phyloP scores from a whole-genome alignment of 305 asterid genomes.

The Rubia balearica region DNA sequence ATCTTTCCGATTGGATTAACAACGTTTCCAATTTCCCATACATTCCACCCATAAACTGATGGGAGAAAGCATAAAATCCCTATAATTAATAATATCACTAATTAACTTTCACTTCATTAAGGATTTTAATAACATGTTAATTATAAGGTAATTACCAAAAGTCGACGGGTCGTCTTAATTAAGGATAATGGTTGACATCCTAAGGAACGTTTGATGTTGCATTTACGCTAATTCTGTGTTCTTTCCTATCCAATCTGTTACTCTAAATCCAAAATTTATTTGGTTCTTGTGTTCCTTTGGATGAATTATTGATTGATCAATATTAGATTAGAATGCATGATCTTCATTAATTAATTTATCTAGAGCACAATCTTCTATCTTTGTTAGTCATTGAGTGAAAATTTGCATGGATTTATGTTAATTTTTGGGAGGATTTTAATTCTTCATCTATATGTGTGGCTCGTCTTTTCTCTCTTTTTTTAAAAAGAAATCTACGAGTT shows the following conservation, averaged over 20 bases:
- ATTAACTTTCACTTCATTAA: neutral
- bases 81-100: neutral
- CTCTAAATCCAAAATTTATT: neutral
- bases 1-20: constrained; percentile 12
- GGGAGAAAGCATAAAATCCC: neutral
- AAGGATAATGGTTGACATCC: constrained; percentile 2
- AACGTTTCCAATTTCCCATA: neutral
- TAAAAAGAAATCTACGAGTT: no score
- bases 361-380: no score
- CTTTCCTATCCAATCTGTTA: neutral
- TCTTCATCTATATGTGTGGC: no score
- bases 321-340: neutral
- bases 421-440: no score
- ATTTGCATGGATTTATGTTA: no score
- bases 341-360: no score
- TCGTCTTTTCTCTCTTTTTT: no score
- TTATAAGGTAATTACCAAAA: neutral
- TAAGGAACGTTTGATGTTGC: neutral
- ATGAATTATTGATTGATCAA: neutral
- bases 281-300: neutral
- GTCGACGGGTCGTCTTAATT: neutral
- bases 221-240: neutral
- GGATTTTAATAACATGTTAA: neutral
- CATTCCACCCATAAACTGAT: constrained; percentile 17
- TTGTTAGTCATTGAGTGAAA: no score